Conservation (phyloP, 1,139 yeast species). For the Pichia sp. region DNA sequence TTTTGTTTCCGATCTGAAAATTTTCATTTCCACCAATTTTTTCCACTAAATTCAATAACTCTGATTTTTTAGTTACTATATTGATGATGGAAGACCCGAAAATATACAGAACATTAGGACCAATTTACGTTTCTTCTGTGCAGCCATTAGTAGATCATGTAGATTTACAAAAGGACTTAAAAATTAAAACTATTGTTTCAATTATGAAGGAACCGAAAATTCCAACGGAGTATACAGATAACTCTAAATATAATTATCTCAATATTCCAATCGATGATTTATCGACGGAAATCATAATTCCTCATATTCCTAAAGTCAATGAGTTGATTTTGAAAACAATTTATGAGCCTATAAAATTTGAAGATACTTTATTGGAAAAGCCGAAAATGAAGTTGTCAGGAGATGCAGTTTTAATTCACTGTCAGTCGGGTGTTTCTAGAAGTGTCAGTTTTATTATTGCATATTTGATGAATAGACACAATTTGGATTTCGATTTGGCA, state of each 20-base stretch:
- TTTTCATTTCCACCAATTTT: not conserved
- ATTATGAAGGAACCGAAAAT: constrained; percentile 51
- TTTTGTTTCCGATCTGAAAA: not conserved
- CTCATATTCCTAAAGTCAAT: constrained; percentile 51
- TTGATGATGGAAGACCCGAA: constrained; percentile 10
- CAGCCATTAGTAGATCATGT: constrained; percentile 40
- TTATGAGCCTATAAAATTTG: constrained; percentile 28
- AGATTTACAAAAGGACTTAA: constrained; percentile 35
- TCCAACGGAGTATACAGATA: constrained; percentile 37
- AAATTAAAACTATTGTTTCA: constrained; percentile 64
- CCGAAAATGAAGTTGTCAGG: constrained; percentile 34
- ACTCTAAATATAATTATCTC: constrained; percentile 38
- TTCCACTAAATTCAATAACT: not conserved
- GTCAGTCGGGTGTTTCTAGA: constrained; percentile 86
- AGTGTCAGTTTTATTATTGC: constrained; percentile 69
- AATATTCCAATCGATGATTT: constrained; percentile 67
- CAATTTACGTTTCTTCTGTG: constrained; percentile 52
- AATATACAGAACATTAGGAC: constrained; percentile 50
- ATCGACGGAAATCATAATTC: constrained; percentile 54
- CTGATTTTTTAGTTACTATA: too few relatives aligned
- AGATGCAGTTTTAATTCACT: constrained; percentile 47
- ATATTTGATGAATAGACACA: constrained; percentile 68
- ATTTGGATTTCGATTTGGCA: constrained; percentile 52
- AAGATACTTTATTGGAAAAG: not conserved
- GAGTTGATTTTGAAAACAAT: constrained; percentile 61